Conservation (phyloP, 2,329 filamentous ascomycete species). For the Trichophyton rubrum region DNA sequence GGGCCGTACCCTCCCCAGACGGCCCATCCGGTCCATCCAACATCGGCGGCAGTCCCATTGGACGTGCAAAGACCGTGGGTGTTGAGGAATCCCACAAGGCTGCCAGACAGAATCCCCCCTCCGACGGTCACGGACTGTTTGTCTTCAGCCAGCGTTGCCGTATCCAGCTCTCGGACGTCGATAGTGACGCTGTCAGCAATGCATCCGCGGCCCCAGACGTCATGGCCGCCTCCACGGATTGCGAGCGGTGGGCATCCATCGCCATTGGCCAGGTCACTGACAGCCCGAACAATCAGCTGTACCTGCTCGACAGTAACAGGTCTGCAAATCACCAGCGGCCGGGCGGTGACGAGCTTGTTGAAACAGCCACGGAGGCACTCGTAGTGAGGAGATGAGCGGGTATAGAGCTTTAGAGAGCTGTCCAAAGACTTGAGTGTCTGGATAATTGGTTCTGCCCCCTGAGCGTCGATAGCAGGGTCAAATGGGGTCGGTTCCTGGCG, state of each 20-base stretch:
- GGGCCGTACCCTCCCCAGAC: background rate
- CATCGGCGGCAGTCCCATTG: background rate
- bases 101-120: background rate
- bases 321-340: background rate
- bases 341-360: background rate
- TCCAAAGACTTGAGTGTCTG: background rate
- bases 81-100: background rate
- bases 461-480: background rate
- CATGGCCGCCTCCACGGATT: background rate
- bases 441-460: background rate
- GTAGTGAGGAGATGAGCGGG: background rate
- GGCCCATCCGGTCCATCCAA: background rate
- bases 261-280: background rate
- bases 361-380: background rate
- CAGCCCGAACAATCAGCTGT: background rate
- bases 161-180: background rate
- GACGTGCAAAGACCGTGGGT: background rate
- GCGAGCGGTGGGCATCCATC: background rate
- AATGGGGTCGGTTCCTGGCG: background rate
- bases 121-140: background rate
- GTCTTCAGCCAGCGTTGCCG: background rate
- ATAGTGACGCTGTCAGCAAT: background rate
- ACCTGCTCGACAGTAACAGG: background rate
- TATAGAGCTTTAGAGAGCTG: background rate
- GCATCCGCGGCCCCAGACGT: background rate